These are phyloP conservation scores for Suhomyces yuchorum DNA, from an alignment of 1,139 yeast genomes.

Conservation along the genomic window DNA sequence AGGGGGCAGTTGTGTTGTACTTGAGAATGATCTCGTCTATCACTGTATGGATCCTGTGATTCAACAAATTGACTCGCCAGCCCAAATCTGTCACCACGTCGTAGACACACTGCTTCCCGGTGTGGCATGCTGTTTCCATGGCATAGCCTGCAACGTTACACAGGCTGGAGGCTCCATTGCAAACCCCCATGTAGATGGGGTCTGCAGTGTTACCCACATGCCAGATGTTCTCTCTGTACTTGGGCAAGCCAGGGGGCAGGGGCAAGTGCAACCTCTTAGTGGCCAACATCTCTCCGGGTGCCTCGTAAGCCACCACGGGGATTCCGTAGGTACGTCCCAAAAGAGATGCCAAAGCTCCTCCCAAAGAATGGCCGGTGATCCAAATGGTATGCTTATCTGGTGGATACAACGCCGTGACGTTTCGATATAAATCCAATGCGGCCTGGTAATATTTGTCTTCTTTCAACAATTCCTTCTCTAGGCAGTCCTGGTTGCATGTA, in stretches of 20 bases:
- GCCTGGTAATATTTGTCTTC: slow-evolving; percentile 85
- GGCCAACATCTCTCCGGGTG: slow-evolving; percentile 91
- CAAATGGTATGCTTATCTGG: slow-evolving; percentile 73
- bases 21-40: slow-evolving; percentile 75
- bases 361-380: slow-evolving; percentile 95
- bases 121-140: slow-evolving; percentile 94
- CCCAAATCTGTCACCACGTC: slow-evolving; percentile 89
- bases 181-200: slow-evolving; percentile 95
- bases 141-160: slow-evolving; percentile 96
- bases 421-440: slow-evolving; percentile 71
- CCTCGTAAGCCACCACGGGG: slow-evolving; percentile 88
- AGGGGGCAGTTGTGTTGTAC: slow-evolving; percentile 77
- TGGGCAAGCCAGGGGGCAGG: slow-evolving; percentile 87
- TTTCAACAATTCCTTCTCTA: slow-evolving; percentile 72
- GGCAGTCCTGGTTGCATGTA: slow-evolving; percentile 86
- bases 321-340: slow-evolving; percentile 88
- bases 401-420: slow-evolving; percentile 62
- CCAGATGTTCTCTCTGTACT: slow-evolving; percentile 81
- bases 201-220: slow-evolving; percentile 97
- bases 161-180: slow-evolving; percentile 90
- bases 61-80: slow-evolving; percentile 85
- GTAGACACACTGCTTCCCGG: slow-evolving; percentile 85
- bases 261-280: slow-evolving; percentile 85
- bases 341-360: slow-evolving; percentile 83
- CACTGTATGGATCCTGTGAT: slow-evolving; percentile 90